Percentiles rank a stretch among this genome's conserved stretches.
These are phyloP conservation scores for Moricandia moricandioides DNA, from an alignment of 345 rosid genomes.

Conservation along the genomic window DNA sequence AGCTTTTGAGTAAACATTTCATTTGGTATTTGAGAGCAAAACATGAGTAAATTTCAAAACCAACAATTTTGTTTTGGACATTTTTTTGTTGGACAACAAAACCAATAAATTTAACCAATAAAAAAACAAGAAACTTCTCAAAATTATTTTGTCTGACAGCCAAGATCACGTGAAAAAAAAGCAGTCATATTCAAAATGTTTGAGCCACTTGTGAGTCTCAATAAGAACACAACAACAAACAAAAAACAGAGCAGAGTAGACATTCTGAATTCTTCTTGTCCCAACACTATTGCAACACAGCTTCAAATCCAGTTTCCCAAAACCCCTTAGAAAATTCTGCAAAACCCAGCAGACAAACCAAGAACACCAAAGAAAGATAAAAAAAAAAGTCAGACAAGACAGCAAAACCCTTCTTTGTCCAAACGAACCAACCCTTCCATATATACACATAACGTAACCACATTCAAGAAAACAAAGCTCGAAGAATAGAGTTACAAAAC, in stretches of 20 bases:
- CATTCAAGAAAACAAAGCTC: background rate
- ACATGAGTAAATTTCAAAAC: background rate
- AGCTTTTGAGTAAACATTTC: background rate
- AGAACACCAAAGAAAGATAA: background rate
- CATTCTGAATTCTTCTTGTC: conserved; percentile 9
- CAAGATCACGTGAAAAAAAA: background rate
- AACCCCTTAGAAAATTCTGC: conserved; percentile 21
- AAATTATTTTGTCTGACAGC: background rate
- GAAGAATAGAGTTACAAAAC: background rate
- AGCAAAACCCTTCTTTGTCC: conserved; percentile 18
- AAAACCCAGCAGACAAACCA: background rate
- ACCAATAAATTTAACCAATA: too few relatives aligned
- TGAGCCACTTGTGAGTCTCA: background rate
- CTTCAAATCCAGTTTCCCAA: conserved; percentile 6
- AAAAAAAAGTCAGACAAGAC: background rate
- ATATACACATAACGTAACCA: background rate
- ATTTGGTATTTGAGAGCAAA: background rate
- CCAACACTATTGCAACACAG: conserved; percentile 3
- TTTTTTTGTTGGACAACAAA: too few relatives aligned
- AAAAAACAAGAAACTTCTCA: background rate
- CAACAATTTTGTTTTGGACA: background rate
- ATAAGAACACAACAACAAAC: background rate
- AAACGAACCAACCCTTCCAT: background rate
- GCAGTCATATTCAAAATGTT: conserved; percentile 1
- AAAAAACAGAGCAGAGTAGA: background rate